Percentiles rank a stretch among this genome's conserved stretches.
phyloP scores from a whole-genome alignment of 2,329 filamentous ascomycete genomes.

The Neodidymelliopsis sp. region DNA sequence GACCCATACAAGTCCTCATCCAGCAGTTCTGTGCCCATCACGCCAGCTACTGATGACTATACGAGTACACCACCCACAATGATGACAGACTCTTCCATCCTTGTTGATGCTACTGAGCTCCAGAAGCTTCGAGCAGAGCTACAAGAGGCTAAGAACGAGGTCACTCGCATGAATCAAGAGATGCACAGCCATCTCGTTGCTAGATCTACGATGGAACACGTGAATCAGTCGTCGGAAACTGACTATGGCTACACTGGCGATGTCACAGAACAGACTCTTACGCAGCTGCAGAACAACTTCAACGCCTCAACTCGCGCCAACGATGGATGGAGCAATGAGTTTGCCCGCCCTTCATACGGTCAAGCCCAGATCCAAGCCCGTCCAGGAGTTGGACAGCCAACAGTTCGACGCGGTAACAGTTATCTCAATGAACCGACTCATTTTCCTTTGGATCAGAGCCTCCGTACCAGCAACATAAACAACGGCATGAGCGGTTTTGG shows the following conservation, averaged over 20 bases:
- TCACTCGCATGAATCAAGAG: conserved; percentile 75
- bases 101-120: conserved; percentile 64
- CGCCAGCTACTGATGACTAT: conserved; percentile 66
- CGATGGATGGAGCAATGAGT: conserved; percentile 42
- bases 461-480: conserved; percentile 33
- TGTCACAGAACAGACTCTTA: conserved; percentile 60
- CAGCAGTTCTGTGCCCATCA: conserved; percentile 68
- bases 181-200: conserved; percentile 69
- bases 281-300: conserved; percentile 59
- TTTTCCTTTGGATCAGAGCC: conserved; percentile 46
- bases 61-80: conserved; percentile 41
- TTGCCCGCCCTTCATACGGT: conserved; percentile 31
- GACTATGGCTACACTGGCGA: conserved; percentile 57
- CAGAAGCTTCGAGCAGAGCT: conserved; percentile 74
- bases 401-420: conserved; percentile 40
- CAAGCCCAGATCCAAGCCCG: conserved; percentile 32
- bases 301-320: conserved; percentile 56
- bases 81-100: conserved; percentile 31
- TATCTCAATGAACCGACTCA: conserved; percentile 49
- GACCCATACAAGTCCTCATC: conserved; percentile 66
- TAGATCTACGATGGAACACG: conserved; percentile 66
- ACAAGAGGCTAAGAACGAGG: conserved; percentile 72
- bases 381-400: conserved; percentile 27
- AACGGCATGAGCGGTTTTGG: conserved; percentile 16
- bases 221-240: conserved; percentile 59